These are phyloP conservation scores for Saccharomycopsis hybrid DNA, from an alignment of 1,139 yeast species.

Conservation along the genomic window DNA sequence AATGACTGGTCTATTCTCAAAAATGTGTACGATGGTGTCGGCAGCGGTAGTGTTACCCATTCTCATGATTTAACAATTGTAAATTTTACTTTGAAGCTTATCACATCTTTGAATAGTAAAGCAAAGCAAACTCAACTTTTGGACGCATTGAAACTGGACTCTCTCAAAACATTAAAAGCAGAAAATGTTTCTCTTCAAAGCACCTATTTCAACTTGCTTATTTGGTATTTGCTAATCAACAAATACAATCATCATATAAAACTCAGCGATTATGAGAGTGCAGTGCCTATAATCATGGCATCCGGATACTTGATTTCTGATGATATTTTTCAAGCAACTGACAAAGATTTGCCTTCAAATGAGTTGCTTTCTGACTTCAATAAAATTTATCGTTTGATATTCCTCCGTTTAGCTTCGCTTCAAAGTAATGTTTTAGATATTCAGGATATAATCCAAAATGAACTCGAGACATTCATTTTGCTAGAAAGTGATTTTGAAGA, in stretches of 20 bases:
- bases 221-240: conserved; percentile 7
- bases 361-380: conserved; percentile 2
- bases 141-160: not conserved
- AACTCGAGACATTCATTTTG: conserved; percentile 7
- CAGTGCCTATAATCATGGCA: conserved; percentile 4
- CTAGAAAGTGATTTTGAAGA: not conserved
- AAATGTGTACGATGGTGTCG: not conserved
- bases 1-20: conserved; percentile 2
- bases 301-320: conserved; percentile 5
- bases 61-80: conserved; percentile 7
- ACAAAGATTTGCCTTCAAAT: not conserved
- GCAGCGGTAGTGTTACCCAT: not conserved
- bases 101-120: not conserved
- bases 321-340: not conserved
- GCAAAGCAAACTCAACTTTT: not conserved
- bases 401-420: conserved; percentile 2
- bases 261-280: not conserved
- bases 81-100: conserved; percentile 3
- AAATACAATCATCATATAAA: not conserved
- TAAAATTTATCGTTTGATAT: conserved; percentile 6
- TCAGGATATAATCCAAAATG: conserved; percentile 4
- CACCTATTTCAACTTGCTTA: conserved; percentile 4
- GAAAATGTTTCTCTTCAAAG: not conserved
- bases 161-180: not conserved
- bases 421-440: not conserved